phyloP scores from a whole-genome alignment of 257 asterid species.

The Ehretia macrophylla region DNA sequence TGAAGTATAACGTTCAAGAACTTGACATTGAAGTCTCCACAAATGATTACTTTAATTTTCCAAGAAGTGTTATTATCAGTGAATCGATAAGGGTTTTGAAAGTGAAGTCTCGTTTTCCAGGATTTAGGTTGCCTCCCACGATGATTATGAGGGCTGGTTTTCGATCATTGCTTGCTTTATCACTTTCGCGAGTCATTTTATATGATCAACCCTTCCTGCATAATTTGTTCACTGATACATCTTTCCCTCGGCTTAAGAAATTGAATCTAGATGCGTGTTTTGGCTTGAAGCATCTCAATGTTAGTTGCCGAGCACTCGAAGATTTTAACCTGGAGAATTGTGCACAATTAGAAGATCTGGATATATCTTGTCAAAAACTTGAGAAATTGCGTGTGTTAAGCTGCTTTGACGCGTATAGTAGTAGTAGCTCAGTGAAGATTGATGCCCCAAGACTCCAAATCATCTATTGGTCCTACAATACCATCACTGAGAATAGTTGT shows the following conservation, averaged over 20 bases:
- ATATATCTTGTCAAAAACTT: slow-evolving; percentile 36
- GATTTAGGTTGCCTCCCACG: slow-evolving; percentile 72
- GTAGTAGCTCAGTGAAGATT: slow-evolving; percentile 41
- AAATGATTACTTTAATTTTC: slow-evolving; percentile 60
- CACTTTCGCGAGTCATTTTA: slow-evolving; percentile 48
- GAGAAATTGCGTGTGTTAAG: slow-evolving; percentile 36
- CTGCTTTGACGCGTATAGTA: slow-evolving; percentile 47
- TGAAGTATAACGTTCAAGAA: slow-evolving; percentile 59
- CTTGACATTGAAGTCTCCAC: slow-evolving; percentile 72
- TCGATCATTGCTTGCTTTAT: slow-evolving; percentile 33
- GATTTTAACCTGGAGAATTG: slow-evolving; percentile 51
- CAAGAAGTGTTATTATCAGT: slow-evolving; percentile 46
- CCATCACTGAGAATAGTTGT: slow-evolving; percentile 43
- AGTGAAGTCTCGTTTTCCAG: slow-evolving; percentile 54
- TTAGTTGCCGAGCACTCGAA: slow-evolving; percentile 47
- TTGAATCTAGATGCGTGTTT: slow-evolving; percentile 49
- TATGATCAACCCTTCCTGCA: slow-evolving; percentile 47
- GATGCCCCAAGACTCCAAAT: slow-evolving; percentile 40
- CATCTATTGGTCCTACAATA: slow-evolving; percentile 55
- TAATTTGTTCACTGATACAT: slow-evolving; percentile 44
- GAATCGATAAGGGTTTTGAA: slow-evolving; percentile 40
- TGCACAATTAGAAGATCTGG: slow-evolving; percentile 47
- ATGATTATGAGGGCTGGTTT: slow-evolving; percentile 54
- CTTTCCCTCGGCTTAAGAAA: slow-evolving; percentile 67
- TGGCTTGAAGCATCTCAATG: slow-evolving; percentile 49